These are phyloP conservation scores for Hevea brasiliensis DNA, from an alignment of 345 rosid species.

Conservation along the genomic window DNA sequence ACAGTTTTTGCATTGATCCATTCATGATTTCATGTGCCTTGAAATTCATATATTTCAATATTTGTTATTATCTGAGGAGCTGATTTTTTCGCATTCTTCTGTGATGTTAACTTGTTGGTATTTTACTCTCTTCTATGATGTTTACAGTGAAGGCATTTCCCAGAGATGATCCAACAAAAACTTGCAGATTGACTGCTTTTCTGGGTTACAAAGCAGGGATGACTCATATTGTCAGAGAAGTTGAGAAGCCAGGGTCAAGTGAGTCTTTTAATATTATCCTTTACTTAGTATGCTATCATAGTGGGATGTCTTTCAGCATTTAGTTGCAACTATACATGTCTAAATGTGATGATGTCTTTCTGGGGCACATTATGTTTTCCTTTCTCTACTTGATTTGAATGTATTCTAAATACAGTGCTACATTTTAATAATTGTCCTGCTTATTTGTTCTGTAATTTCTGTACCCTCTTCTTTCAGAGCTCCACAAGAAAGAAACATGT, in stretches of 20 bases:
- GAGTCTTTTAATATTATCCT: constrained; percentile 13
- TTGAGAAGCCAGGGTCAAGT: constrained; percentile 85
- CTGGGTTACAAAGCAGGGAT: constrained; percentile 84
- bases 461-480: constrained; percentile 35
- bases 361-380: background rate
- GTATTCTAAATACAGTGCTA: too few relatives aligned
- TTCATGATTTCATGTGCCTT: background rate
- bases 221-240: constrained; percentile 87
- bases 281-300: background rate
- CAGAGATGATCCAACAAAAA: constrained; percentile 66
- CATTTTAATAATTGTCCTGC: background rate
- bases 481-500: constrained; percentile 84
- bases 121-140: background rate
- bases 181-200: constrained; percentile 70
- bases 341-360: too few relatives aligned
- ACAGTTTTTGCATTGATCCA: background rate
- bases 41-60: background rate
- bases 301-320: background rate
- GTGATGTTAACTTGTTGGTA: too few relatives aligned
- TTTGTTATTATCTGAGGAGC: background rate
- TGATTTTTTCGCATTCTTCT: background rate
- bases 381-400: background rate
- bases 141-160: constrained; percentile 80
- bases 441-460: background rate
- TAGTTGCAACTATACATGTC: background rate